Evolutionary conservation across 1,284 basidiomycete species (phyloP).

Genomic region (Cronartium quercuum): DNA sequence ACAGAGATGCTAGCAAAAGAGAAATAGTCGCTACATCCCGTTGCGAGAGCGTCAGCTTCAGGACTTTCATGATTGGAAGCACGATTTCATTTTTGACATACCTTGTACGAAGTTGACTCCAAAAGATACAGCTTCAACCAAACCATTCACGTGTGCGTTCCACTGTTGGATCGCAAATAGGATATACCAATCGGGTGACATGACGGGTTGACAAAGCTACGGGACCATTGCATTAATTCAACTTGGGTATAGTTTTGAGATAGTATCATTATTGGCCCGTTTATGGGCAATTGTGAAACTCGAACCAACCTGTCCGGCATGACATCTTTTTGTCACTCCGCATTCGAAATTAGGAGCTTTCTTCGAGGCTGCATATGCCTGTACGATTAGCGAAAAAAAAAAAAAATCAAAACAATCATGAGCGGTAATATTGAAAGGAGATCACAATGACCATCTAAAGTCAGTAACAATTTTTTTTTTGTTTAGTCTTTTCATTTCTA

Average conservation of each 20-base stretch:
- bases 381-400: too few species aligned
- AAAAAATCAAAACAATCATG: too few species aligned
- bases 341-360: slow-evolving; percentile 18
- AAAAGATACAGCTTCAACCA: slow-evolving; percentile 11
- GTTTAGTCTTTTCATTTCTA: too few species aligned
- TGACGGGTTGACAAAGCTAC: slow-evolving; percentile 25
- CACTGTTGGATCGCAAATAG: slow-evolving; percentile 35
- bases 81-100: not conserved
- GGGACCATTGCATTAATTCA: not conserved
- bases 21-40: not conserved
- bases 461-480: too few species aligned
- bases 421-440: too few species aligned
- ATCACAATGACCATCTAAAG: too few species aligned
- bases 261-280: not conserved
- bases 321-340: slow-evolving; percentile 24
- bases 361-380: slow-evolving; percentile 26
- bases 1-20: slow-evolving; percentile 10
- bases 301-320: slow-evolving; percentile 4
- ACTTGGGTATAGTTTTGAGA: not conserved
- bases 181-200: slow-evolving; percentile 31
- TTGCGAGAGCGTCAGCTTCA: not conserved
- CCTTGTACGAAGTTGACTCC: slow-evolving; percentile 33
- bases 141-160: slow-evolving; percentile 27
- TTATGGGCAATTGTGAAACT: not conserved
- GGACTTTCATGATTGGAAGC: not conserved